These are phyloP conservation scores for Naganishia sp. DNA, from an alignment of 1,284 basidiomycete genomes.

Conservation along the genomic window DNA sequence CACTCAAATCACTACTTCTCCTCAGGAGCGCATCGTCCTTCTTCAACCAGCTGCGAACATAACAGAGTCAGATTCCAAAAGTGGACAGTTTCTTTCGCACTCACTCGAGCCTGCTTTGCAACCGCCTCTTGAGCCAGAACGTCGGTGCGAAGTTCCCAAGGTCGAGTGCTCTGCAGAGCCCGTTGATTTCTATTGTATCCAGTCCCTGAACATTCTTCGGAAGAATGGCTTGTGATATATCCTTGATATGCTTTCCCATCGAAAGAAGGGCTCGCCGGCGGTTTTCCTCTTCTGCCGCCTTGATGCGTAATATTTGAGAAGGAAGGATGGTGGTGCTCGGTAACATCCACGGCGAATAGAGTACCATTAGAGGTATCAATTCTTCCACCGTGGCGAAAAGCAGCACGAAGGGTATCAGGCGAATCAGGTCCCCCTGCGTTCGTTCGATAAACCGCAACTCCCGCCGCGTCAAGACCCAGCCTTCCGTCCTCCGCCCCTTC, in stretches of 20 bases:
- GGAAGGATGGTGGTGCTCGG: conserved; percentile 86
- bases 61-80: background rate
- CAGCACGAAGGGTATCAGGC: conserved; percentile 76
- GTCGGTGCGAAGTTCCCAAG: conserved; percentile 31
- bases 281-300: conserved; percentile 62
- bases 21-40: conserved; percentile 28
- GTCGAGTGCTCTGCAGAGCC: conserved; percentile 32
- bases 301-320: conserved; percentile 72
- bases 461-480: conserved; percentile 32
- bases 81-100: background rate
- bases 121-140: conserved; percentile 24
- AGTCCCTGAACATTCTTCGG: conserved; percentile 14
- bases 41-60: conserved; percentile 9
- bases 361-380: conserved; percentile 75
- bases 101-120: conserved; percentile 27
- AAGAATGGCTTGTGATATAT: background rate
- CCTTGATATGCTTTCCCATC: conserved; percentile 20
- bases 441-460: conserved; percentile 32
- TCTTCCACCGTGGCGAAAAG: conserved; percentile 77
- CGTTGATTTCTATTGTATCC: conserved; percentile 11
- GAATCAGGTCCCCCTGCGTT: conserved; percentile 50
- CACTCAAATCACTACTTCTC: conserved; percentile 11
- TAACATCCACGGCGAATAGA: conserved; percentile 80
- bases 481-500: conserved; percentile 22
- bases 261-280: conserved; percentile 44